Conservation (phyloP, 768 basidiomycete species). For the Phallus indusiatus region DNA sequence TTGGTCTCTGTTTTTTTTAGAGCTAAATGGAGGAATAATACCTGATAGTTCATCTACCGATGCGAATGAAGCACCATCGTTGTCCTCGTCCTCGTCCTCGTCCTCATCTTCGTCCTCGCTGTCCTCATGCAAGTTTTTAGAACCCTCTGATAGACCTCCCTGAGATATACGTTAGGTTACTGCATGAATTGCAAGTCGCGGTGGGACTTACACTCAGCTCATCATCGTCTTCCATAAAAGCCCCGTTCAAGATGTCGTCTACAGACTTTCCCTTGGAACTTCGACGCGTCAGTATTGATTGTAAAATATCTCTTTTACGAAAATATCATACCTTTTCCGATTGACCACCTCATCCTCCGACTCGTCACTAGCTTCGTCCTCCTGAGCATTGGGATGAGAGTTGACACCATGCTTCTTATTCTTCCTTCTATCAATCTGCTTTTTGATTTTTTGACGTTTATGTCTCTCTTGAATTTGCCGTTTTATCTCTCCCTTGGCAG, state of each 20-base stretch:
- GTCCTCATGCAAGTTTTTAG: constrained; percentile 27
- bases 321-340: constrained; percentile 10
- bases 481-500: constrained; percentile 79
- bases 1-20: background rate
- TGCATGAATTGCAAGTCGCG: constrained; percentile 8
- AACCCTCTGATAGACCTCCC: constrained; percentile 23
- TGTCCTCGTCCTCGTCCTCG: constrained; percentile 27
- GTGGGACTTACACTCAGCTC: constrained; percentile 29
- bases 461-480: constrained; percentile 77
- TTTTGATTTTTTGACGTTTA: constrained; percentile 67
- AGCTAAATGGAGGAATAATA: constrained; percentile 13
- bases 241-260: constrained; percentile 64
- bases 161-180: constrained; percentile 15
- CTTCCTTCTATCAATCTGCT: constrained; percentile 56
- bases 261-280: constrained; percentile 55
- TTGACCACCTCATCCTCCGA: constrained; percentile 13
- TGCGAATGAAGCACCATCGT: constrained; percentile 61
- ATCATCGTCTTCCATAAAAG: constrained; percentile 58
- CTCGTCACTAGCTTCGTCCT: constrained; percentile 16
- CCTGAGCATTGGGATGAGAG: constrained; percentile 13
- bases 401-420: constrained; percentile 22
- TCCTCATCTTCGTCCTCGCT: constrained; percentile 32
- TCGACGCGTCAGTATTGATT: background rate
- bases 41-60: constrained; percentile 75
- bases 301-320: background rate